Evolutionary conservation across 2,329 filamentous ascomycete species (phyloP).

Genomic region (Aureobasidium musti): DNA sequence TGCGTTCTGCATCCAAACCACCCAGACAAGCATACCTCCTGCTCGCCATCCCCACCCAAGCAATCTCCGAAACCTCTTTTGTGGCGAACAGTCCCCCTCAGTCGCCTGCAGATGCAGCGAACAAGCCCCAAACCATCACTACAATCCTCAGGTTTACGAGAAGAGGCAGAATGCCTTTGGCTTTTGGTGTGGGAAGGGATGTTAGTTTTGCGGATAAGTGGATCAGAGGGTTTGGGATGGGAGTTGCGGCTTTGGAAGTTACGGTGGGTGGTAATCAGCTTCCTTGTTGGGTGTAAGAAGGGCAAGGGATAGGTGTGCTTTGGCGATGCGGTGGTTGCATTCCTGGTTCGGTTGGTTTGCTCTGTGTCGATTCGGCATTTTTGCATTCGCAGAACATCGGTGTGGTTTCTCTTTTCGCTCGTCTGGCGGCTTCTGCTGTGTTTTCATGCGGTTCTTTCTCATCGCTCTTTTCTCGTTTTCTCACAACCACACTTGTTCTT

Average conservation of each 20-base stretch:
- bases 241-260: neutral
- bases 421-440: too few species aligned
- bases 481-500: too few species aligned
- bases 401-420: too few species aligned
- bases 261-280: neutral
- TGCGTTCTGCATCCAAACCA: neutral
- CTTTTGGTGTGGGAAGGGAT: neutral
- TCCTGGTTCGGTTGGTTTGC: too few species aligned
- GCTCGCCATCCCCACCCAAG: neutral
- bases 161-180: neutral
- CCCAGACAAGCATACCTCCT: neutral
- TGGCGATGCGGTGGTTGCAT: too few species aligned
- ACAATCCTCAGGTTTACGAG: neutral
- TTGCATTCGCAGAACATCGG: too few species aligned
- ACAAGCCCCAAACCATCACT: neutral
- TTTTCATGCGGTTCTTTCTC: too few species aligned
- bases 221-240: neutral
- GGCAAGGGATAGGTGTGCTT: neutral
- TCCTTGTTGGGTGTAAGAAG: neutral
- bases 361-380: too few species aligned
- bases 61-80: neutral
- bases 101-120: neutral
- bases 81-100: neutral
- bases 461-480: too few species aligned
- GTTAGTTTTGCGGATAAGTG: neutral